Evolutionary conservation across 192 early-diverging fungal species (phyloP), one percentile per base, ranked within the genome.

Genomic region (Diversispora epigaea): DNA sequence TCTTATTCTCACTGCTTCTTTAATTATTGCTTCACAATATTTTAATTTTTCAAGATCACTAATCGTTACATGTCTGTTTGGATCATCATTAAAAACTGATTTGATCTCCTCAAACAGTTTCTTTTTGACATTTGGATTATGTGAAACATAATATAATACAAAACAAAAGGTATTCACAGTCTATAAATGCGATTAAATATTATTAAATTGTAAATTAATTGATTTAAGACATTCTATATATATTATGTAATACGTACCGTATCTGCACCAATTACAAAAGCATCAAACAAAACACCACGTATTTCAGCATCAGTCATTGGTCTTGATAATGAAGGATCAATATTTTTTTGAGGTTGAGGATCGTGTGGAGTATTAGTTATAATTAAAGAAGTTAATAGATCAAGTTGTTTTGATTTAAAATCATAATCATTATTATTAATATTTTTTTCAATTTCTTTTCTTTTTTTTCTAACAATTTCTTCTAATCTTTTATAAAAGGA

Each of bases 361-460:
- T n/a, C n/a, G n/a, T n/a, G n/a, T n/a, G n/a, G n/a, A n/a, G n/a
- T n/a, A n/a, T n/a, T n/a, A n/a, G n/a, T n/a, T n/a, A n/a, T n/a
- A n/a, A n/a, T n/a, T n/a, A n/a, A n/a, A n/a, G n/a, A n/a, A n/a
- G n/a, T n/a, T n/a, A n/a, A n/a, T n/a, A n/a, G n/a, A n/a, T n/a
- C n/a, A n/a, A n/a, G n/a, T 52, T 9, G 52, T 69, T 21, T 11
- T 41, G 10, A 8, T 21, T 25, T 69, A 41, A 41, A 8, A n/a
- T 49, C 49, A 69, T 17, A 39, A 4, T 69, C 10, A 55, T 22
- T 43, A 21, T 32, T 0, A 8, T 25, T 69, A 40, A 54, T 50
- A 15, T n/a, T 9, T 25, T 69, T 39, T 69, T 69, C 68, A 25
- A 69, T 32, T 69, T 69, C 68, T 69, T 69, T 49, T 69, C 68